These are phyloP conservation scores for Ophiostoma montium DNA, from an alignment of 2,329 filamentous ascomycete genomes.

Conservation along the genomic window DNA sequence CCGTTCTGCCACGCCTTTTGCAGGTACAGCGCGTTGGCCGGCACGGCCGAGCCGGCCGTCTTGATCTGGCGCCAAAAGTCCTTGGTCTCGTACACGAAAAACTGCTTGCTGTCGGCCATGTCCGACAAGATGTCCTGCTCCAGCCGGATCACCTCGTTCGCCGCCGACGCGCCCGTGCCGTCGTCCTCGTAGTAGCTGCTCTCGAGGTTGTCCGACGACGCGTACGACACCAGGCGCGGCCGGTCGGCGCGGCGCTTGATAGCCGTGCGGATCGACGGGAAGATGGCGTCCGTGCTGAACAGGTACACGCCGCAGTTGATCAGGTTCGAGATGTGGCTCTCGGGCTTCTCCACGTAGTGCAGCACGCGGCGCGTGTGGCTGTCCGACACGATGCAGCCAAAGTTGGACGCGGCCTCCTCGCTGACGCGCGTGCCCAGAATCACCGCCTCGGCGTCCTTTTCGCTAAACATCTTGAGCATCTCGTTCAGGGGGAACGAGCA, in stretches of 20 bases:
- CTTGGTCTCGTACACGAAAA: constrained; percentile 96
- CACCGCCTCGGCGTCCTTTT: constrained; percentile 91
- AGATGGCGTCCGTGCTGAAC: constrained; percentile 89
- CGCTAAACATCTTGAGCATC: constrained; percentile 88
- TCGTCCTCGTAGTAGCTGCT: constrained; percentile 46
- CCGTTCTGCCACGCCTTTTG: constrained; percentile 80
- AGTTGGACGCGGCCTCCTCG: constrained; percentile 87
- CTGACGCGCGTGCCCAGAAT: constrained; percentile 86
- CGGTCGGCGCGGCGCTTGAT: constrained; percentile 93
- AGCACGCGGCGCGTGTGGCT: constrained; percentile 86
- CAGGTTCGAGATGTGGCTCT: constrained; percentile 91
- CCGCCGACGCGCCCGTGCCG: constrained; percentile 42
- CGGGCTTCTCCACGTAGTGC: constrained; percentile 98
- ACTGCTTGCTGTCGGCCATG: constrained; percentile 91
- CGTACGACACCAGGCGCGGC: constrained; percentile 85
- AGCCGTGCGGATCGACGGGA: constrained; percentile 83
- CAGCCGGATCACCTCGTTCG: constrained; percentile 78
- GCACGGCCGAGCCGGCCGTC: constrained; percentile 91
- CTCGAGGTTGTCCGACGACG: constrained; percentile 86
- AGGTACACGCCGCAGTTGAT: constrained; percentile 99
- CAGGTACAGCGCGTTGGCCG: constrained; percentile 91
- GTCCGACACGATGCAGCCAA: constrained; percentile 95
- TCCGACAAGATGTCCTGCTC: constrained; percentile 96
- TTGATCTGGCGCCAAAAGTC: constrained; percentile 99
- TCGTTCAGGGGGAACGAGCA: constrained; percentile 93